Evolutionary conservation across 108 stramenopile species (phyloP).

Genomic region (Epipyxis sp.): DNA sequence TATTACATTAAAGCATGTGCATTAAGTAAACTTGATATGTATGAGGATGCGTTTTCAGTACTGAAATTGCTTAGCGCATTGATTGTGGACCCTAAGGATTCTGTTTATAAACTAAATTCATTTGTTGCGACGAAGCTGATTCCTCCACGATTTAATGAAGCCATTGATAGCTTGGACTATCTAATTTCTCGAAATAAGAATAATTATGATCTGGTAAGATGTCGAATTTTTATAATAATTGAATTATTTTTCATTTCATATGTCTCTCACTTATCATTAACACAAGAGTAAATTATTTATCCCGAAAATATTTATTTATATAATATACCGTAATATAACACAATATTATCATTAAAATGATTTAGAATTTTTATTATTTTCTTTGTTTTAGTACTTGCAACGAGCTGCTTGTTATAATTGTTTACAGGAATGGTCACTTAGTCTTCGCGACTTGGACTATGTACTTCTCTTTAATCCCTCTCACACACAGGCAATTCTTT

Average conservation of each 20-base stretch:
- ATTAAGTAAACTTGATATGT: not conserved
- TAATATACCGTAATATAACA: too few species aligned
- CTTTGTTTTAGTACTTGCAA: not conserved
- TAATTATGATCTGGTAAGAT: slow-evolving; percentile 14
- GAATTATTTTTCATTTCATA: not conserved
- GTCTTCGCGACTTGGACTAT: not conserved
- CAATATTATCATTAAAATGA: not conserved
- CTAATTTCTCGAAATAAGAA: not conserved
- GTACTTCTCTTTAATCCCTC: not conserved
- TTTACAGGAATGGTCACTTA: slow-evolving; percentile 1
- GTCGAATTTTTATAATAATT: not conserved
- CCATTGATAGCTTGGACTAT: not conserved
- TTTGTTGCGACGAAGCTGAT: not conserved
- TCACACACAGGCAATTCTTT: not conserved
- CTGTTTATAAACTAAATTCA: not conserved
- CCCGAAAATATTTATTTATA: too few species aligned
- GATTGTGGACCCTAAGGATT: not conserved
- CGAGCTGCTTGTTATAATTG: not conserved
- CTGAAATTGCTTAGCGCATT: not conserved
- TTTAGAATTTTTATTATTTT: not conserved
- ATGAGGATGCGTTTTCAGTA: not conserved
- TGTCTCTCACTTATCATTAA: not conserved
- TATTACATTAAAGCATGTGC: not conserved
- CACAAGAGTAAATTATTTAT: not conserved
- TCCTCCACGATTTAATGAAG: not conserved